These are phyloP conservation scores for Sphaceloma murrayae DNA, from an alignment of 2,329 filamentous ascomycete species.

Conservation along the genomic window DNA sequence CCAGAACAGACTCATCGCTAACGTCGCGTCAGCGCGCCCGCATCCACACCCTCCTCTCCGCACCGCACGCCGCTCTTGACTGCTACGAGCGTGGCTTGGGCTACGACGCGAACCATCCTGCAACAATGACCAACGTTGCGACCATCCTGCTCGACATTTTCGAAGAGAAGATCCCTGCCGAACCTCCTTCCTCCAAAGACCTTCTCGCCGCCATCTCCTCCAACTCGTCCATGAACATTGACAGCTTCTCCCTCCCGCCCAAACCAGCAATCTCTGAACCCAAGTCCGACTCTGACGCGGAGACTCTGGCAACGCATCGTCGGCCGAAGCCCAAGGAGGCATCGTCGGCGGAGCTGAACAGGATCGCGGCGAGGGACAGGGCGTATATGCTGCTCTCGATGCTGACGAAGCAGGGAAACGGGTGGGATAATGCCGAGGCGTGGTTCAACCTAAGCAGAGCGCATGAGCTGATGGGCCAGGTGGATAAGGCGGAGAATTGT, in stretches of 20 bases:
- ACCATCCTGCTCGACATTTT: constrained; percentile 83
- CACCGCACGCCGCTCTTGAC: constrained; percentile 59
- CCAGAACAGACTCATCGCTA: background rate
- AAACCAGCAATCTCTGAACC: constrained; percentile 1
- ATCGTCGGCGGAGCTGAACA: constrained; percentile 63
- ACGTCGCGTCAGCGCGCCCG: constrained; percentile 50
- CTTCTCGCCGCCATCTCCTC: constrained; percentile 8
- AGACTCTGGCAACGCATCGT: background rate
- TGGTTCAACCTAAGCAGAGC: constrained; percentile 84
- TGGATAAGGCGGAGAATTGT: constrained; percentile 81
- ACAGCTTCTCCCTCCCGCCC: constrained; percentile 8
- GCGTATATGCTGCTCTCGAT: constrained; percentile 75
- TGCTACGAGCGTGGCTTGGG: constrained; percentile 76
- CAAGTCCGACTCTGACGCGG: background rate
- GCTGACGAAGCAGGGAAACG: constrained; percentile 69
- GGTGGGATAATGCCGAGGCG: constrained; percentile 88
- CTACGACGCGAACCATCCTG: constrained; percentile 68
- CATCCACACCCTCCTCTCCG: constrained; percentile 52
- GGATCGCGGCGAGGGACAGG: constrained; percentile 80
- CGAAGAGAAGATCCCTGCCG: constrained; percentile 50
- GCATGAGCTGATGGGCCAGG: constrained; percentile 77
- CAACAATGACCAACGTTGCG: constrained; percentile 71
- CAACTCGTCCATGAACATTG: constrained; percentile 17
- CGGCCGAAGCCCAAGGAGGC: constrained; percentile 18
- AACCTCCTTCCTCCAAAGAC: constrained; percentile 31